phyloP scores from a whole-genome alignment of 2,329 filamentous ascomycete species.

The Ophiostoma australiae region DNA sequence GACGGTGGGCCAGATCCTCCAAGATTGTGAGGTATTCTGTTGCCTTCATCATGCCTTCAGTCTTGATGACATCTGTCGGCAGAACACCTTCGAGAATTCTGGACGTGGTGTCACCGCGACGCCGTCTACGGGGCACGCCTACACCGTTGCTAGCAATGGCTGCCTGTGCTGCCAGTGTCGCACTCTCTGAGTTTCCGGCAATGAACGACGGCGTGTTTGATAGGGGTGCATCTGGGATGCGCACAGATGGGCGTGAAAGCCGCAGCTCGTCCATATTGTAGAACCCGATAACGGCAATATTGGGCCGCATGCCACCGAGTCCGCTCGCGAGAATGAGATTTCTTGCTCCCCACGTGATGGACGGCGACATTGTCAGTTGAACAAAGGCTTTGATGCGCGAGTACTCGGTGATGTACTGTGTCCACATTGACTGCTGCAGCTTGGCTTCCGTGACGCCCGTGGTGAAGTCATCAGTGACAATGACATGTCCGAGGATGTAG shows the following conservation, averaged over 20 bases:
- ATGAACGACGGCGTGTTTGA: constrained; percentile 30
- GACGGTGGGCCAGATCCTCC: constrained; percentile 71
- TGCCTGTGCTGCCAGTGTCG: background rate
- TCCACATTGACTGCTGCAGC: constrained; percentile 75
- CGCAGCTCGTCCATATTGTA: constrained; percentile 76
- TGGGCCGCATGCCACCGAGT: constrained; percentile 81
- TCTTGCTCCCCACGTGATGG: constrained; percentile 76
- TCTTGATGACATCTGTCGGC: constrained; percentile 65
- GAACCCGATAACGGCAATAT: constrained; percentile 76
- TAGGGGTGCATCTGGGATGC: constrained; percentile 48
- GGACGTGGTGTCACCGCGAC: constrained; percentile 51
- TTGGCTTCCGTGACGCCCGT: constrained; percentile 75
- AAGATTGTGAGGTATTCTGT: constrained; percentile 76
- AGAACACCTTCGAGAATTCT: constrained; percentile 54
- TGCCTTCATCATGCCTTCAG: constrained; percentile 62
- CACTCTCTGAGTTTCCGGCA: background rate
- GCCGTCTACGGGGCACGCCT: constrained; percentile 29
- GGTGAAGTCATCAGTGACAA: constrained; percentile 77
- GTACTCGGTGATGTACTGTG: constrained; percentile 75
- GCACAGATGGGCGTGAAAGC: constrained; percentile 50
- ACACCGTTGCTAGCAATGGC: background rate
- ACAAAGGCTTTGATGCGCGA: constrained; percentile 86
- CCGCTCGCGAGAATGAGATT: constrained; percentile 79
- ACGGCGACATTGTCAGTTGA: constrained; percentile 77
- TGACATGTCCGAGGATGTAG: constrained; percentile 82